These are phyloP conservation scores for Arthrobotrys entomopaga DNA, from an alignment of 2,329 filamentous ascomycete genomes.

Conservation along the genomic window DNA sequence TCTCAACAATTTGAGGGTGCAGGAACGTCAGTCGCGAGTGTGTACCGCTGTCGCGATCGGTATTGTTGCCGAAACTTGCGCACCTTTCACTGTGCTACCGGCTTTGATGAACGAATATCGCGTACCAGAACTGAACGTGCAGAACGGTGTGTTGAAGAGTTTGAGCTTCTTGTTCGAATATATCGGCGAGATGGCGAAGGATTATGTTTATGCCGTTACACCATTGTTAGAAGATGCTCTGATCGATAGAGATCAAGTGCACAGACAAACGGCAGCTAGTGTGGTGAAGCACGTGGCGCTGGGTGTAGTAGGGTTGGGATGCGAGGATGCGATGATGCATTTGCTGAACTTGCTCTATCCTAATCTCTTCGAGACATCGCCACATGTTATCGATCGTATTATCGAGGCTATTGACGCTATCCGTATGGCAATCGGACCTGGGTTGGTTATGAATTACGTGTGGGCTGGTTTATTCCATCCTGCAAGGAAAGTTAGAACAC, in stretches of 20 bases:
- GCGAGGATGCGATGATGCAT: conserved; percentile 98
- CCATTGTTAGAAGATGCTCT: conserved; percentile 95
- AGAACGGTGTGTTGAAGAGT: conserved; percentile 97
- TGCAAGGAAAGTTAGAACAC: conserved; percentile 89
- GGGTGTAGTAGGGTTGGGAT: conserved; percentile 95
- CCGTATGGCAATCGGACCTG: conserved; percentile 89
- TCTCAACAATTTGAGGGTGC: conserved; percentile 94
- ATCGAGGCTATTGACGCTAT: conserved; percentile 97
- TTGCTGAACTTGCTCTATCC: conserved; percentile 95
- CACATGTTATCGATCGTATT: conserved; percentile 97
- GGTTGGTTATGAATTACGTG: conserved; percentile 95
- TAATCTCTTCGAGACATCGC: conserved; percentile 96
- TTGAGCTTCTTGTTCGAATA: conserved; percentile 98
- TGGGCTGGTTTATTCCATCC: conserved; percentile 98
- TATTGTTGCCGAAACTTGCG: conserved; percentile 97
- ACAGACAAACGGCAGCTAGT: conserved; percentile 93
- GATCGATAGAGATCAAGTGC: conserved; percentile 97
- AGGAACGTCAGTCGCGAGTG: conserved; percentile 96
- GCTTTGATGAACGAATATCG: conserved; percentile 99
- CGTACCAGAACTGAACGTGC: conserved; percentile 96
- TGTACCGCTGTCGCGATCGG: conserved; percentile 98
- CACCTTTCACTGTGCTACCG: conserved; percentile 97
- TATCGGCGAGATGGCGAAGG: conserved; percentile 99
- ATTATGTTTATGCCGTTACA: conserved; percentile 98
- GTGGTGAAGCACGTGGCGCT: conserved; percentile 98